Percentiles rank a stretch among this genome's conserved stretches.
phyloP scores from a whole-genome alignment of 805 yeast species.

The Schizosaccharomyces octosporus region DNA sequence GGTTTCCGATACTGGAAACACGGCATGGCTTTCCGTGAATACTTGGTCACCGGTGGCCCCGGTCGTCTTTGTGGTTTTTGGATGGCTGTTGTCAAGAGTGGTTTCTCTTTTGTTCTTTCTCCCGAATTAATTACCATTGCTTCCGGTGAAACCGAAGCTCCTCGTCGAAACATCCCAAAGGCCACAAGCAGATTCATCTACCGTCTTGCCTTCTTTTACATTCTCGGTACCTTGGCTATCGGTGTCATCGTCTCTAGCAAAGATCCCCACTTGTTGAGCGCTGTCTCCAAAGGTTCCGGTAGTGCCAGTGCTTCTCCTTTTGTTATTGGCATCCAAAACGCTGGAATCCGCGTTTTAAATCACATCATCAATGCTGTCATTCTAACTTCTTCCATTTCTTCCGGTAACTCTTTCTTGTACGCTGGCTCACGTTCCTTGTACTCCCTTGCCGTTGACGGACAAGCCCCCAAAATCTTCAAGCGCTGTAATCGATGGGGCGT shows the following conservation, averaged over 20 bases:
- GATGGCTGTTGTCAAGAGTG: slow-evolving; percentile 52
- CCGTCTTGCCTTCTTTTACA: slow-evolving; percentile 51
- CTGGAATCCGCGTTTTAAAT: slow-evolving; percentile 42
- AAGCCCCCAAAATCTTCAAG: slow-evolving; percentile 34
- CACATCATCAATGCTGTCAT: slow-evolving; percentile 49
- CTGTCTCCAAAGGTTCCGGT: slow-evolving; percentile 17
- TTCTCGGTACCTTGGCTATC: slow-evolving; percentile 28
- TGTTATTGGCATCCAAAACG: slow-evolving; percentile 44
- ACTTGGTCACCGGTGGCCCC: slow-evolving; percentile 24
- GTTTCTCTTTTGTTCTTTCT: slow-evolving; percentile 48
- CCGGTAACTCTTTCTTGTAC: slow-evolving; percentile 48
- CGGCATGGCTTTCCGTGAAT: slow-evolving; percentile 28
- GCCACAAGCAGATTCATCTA: slow-evolving; percentile 68
- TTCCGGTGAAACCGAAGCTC: slow-evolving; percentile 53
- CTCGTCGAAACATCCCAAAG: slow-evolving; percentile 38
- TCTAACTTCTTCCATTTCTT: slow-evolving; percentile 42
- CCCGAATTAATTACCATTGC: slow-evolving; percentile 52
- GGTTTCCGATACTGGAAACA: slow-evolving; percentile 42
- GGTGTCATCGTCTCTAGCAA: slow-evolving; percentile 54
- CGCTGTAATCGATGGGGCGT: slow-evolving; percentile 59
- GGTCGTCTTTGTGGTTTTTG: slow-evolving; percentile 40
- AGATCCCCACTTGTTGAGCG: slow-evolving; percentile 24
- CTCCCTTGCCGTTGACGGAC: slow-evolving; percentile 39
- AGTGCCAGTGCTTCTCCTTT: slow-evolving; percentile 51
- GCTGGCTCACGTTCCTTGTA: slow-evolving; percentile 48